Conservation (phyloP, 2,329 filamentous ascomycete species). For the Epichloe elymi region DNA sequence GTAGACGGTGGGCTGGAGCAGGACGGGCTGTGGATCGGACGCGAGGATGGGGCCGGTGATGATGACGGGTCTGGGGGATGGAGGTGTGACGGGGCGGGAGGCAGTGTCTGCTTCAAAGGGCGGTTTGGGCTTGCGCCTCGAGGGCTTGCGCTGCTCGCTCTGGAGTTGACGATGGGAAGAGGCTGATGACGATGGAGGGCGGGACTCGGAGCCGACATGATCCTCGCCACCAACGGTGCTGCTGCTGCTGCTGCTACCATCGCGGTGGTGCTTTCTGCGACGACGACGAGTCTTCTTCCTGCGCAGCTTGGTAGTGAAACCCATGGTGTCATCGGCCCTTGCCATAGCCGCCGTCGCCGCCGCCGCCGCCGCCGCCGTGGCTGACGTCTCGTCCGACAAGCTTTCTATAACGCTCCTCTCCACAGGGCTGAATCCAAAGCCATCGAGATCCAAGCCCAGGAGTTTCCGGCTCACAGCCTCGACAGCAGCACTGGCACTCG, state of each 20-base stretch:
- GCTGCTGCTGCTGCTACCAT: conserved; percentile 14
- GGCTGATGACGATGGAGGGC: conserved; percentile 1
- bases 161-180: conserved; percentile 9
- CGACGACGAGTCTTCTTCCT: conserved; percentile 26
- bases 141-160: conserved; percentile 10
- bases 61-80: conserved; percentile 26
- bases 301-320: conserved; percentile 36
- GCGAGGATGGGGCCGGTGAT: conserved; percentile 39
- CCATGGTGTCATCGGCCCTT: conserved; percentile 17
- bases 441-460: conserved; percentile 24
- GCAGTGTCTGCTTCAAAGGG: conserved; percentile 14
- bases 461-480: conserved; percentile 39
- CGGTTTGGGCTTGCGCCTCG: conserved; percentile 12
- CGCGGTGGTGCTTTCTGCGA: conserved; percentile 23
- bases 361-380: neutral
- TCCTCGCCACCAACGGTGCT: conserved; percentile 13
- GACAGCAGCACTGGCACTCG: conserved; percentile 39
- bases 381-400: conserved; percentile 16
- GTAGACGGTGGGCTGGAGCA: conserved; percentile 46
- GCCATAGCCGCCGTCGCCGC: conserved; percentile 14
- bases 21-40: conserved; percentile 34
- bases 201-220: conserved; percentile 10
- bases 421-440: conserved; percentile 23
- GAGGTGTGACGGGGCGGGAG: conserved; percentile 15
- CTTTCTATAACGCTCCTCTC: conserved; percentile 19